phyloP scores from a whole-genome alignment of 2,329 filamentous ascomycete species.

The Colletotrichum agaves region DNA sequence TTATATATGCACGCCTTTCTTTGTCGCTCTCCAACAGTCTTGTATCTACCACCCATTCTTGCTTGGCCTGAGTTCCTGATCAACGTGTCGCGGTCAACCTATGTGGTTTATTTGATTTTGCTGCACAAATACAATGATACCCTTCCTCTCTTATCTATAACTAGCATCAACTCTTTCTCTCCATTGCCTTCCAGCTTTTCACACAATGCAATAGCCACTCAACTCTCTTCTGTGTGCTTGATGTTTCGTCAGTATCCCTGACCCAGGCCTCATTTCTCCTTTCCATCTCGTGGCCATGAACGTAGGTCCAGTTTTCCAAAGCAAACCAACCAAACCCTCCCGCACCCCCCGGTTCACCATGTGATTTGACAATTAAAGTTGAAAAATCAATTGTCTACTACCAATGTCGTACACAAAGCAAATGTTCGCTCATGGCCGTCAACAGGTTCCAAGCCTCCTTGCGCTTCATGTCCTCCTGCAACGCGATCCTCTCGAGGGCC shows the following conservation, averaged over 20 bases:
- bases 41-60: constrained; percentile 1
- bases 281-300: too few species aligned
- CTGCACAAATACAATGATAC: constrained; percentile 37
- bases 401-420: constrained; percentile 78
- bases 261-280: too few species aligned
- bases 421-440: constrained; percentile 72
- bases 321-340: too few species aligned
- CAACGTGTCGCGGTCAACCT: background rate
- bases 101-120: background rate
- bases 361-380: background rate
- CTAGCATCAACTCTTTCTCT: background rate
- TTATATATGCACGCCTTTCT: background rate
- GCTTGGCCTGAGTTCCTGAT: constrained; percentile 3
- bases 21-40: background rate
- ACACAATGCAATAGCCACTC: background rate
- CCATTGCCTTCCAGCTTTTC: background rate
- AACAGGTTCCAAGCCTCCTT: constrained; percentile 80
- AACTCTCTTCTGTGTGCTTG: background rate
- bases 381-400: constrained; percentile 47
- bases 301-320: too few species aligned
- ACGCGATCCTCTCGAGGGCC: constrained; percentile 85
- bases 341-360: too few species aligned
- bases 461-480: constrained; percentile 87
- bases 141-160: constrained; percentile 10
- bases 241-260: background rate